These are phyloP conservation scores for Citrullus mucosospermus DNA, from an alignment of 306 rosid species.

Conservation along the genomic window DNA sequence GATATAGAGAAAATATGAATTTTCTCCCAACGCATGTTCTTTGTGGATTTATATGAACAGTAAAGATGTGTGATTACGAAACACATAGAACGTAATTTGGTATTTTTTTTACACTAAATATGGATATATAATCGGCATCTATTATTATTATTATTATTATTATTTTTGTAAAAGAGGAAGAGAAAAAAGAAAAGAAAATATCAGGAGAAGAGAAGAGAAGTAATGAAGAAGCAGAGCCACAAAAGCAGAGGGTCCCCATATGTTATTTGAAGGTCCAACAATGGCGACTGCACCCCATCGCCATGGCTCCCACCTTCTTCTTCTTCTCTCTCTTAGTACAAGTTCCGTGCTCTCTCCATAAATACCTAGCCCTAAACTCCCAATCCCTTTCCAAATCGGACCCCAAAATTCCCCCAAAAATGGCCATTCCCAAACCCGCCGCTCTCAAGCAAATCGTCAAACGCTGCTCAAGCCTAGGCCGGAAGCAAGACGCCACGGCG, in stretches of 20 bases:
- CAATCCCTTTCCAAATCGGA: neutral
- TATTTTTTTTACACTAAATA: too few relatives aligned
- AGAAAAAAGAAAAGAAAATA: neutral
- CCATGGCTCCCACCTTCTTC: slow-evolving; percentile 11
- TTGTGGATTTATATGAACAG: too few relatives aligned
- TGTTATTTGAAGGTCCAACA: slow-evolving; percentile 7
- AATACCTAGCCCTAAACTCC: neutral
- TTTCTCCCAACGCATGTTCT: too few relatives aligned
- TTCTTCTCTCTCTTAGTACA: slow-evolving; percentile 1
- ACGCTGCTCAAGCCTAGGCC: slow-evolving; percentile 67
- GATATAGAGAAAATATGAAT: too few relatives aligned
- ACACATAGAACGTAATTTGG: too few relatives aligned
- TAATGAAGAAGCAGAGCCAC: neutral
- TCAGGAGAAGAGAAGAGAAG: neutral
- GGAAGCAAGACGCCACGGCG: slow-evolving; percentile 26
- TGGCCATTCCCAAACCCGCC: neutral
- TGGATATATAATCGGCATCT: too few relatives aligned
- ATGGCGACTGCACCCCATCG: slow-evolving; percentile 3
- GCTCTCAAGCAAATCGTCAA: slow-evolving; percentile 64
- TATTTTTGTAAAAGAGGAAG: too few relatives aligned
- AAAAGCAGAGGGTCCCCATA: neutral
- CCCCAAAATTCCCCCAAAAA: neutral
- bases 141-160: too few relatives aligned
- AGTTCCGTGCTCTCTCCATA: slow-evolving; percentile 6
- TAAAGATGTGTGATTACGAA: too few relatives aligned